Evolutionary conservation across 257 asterid genomes (phyloP).

Genomic region (Lithospermum erythrorhizon): DNA sequence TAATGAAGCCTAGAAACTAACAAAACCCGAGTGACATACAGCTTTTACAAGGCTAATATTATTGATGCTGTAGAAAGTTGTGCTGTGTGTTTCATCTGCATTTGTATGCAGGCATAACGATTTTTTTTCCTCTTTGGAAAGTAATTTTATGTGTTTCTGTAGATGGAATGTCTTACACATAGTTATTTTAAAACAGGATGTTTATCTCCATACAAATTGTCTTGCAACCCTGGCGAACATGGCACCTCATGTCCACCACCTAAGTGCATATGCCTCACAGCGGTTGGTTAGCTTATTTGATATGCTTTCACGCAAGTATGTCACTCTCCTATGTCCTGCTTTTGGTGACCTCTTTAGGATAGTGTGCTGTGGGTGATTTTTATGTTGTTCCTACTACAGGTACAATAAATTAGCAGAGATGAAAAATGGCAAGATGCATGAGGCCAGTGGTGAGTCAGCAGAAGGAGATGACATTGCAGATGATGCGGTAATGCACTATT

Average conservation of each 20-base stretch:
- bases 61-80: not conserved
- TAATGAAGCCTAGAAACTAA: not conserved
- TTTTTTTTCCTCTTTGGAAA: too few species aligned
- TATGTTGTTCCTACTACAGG: constrained; percentile 26
- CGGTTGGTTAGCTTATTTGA: constrained; percentile 93
- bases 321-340: constrained; percentile 11
- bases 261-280: constrained; percentile 89
- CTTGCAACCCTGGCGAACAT: constrained; percentile 88
- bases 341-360: constrained; percentile 1
- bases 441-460: constrained; percentile 41
- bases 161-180: constrained; percentile 14
- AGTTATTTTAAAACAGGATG: constrained; percentile 48
- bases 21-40: too few species aligned
- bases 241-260: constrained; percentile 86
- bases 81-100: not conserved
- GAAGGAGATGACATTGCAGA: constrained; percentile 62
- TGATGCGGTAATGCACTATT: constrained; percentile 43
- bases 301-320: constrained; percentile 97
- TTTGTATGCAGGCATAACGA: too few species aligned
- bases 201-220: constrained; percentile 87
- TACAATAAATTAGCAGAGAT: constrained; percentile 91
- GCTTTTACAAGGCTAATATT: not conserved
- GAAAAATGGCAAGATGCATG: constrained; percentile 60
- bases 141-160: not conserved
- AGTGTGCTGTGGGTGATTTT: not conserved